These are phyloP conservation scores for Cavenderia fasciculata DNA, from an alignment of 78 protist genomes.

Conservation along the genomic window DNA sequence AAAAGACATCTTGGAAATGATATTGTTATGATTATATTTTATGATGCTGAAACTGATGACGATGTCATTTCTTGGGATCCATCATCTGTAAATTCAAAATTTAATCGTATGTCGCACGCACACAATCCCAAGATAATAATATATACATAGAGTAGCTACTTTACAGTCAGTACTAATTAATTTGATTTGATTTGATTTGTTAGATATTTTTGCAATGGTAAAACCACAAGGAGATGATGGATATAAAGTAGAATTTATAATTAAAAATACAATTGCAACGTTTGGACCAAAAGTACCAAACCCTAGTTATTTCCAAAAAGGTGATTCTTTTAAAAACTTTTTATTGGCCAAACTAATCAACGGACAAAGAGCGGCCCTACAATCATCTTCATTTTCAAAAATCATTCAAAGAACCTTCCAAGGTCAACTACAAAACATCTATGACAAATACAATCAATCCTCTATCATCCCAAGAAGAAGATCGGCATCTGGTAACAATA, in stretches of 20 bases:
- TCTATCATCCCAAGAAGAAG: slow-evolving; percentile 51
- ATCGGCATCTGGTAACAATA: slow-evolving; percentile 37
- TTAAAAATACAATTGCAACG: slow-evolving; percentile 18
- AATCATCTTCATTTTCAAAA: slow-evolving; percentile 54
- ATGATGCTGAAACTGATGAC: slow-evolving; percentile 24
- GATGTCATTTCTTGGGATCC: slow-evolving; percentile 59
- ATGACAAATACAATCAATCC: slow-evolving; percentile 16
- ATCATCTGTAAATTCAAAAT: slow-evolving; percentile 57
- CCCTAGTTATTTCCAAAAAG: slow-evolving; percentile 29
- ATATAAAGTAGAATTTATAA: slow-evolving; percentile 34
- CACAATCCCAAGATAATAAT: not conserved
- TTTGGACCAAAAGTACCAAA: slow-evolving; percentile 38
- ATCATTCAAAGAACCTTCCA: slow-evolving; percentile 58
- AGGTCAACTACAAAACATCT: slow-evolving; percentile 34
- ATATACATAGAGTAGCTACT: not conserved
- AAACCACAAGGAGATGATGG: slow-evolving; percentile 42
- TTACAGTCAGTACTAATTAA: not conserved
- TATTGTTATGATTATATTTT: slow-evolving; percentile 69
- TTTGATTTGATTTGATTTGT: not conserved
- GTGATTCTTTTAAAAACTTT: slow-evolving; percentile 41
- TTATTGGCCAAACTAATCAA: slow-evolving; percentile 55
- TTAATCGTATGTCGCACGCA: slow-evolving; percentile 23
- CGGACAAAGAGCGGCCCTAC: slow-evolving; percentile 71
- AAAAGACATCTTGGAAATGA: slow-evolving; percentile 85
- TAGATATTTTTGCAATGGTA: slow-evolving; percentile 62